Evolutionary conservation across 2,329 filamentous ascomycete genomes (phyloP), one percentile per base, ranked within the genome.

Genomic region (Diaporthe ilicicola): DNA sequence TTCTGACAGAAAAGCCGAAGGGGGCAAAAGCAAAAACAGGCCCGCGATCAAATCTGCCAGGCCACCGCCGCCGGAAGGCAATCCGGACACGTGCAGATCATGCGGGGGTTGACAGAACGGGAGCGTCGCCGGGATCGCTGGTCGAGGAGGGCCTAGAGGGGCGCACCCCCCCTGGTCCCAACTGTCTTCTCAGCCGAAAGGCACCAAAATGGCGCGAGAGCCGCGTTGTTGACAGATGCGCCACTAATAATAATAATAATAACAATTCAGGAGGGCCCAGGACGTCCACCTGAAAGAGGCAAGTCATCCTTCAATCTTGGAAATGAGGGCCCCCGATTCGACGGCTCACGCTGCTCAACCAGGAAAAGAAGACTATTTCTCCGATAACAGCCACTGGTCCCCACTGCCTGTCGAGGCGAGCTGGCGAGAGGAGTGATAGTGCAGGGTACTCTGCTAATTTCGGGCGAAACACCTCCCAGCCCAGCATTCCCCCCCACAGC

Each of bases 1-100:
- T 64, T 64, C 59, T 50, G 59, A 64, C 59, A 64, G 59, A 64
- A 37, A 37, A 64, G 59, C 59, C 44, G 59, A 19, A 50, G 42
- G 59, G 29, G 59, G 42, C 10, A 17, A 24, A 50, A 64, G 39
- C 27, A 48, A 48, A 37, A 37, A 27, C 42, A 48, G 44, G 29
- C 19, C 66, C 53, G 32, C 53, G 53, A 46, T 48, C 51, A 27
- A 27, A 39, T 55, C 27, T 56, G 24, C 51, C 46, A 55, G 24
- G 17, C 50, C 51, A 56, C 19, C 15, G 39, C 34, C 53, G 39
- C 66, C 66, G 66, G 66, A 50, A 68, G 39, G 53, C 22, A 59
- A 59, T 51, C 66, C 66, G 66, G 66, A 50, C 66, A 68, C 66
- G 66, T 68, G 66, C 54, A 46, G 65, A 67, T 59, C 65, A 67